Conservation (phyloP, 805 yeast species). For the Ogataea corticis region DNA sequence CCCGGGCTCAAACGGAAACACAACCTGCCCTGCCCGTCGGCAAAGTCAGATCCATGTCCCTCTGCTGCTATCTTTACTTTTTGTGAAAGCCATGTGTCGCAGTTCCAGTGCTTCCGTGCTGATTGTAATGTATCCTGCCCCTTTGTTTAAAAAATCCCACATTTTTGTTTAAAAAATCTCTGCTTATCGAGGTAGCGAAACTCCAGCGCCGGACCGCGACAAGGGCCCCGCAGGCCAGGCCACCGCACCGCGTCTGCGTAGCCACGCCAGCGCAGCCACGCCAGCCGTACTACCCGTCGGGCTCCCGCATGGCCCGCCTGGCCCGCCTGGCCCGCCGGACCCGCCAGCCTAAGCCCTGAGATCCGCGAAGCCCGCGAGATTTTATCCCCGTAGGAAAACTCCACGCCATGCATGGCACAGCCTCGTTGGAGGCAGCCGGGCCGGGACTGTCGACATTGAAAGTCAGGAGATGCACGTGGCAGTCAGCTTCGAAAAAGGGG, state of each 20-base stretch:
- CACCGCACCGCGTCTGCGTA: no score
- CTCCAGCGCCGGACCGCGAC: neutral
- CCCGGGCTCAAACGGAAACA: neutral
- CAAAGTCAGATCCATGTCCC: no score
- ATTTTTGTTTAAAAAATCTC: neutral
- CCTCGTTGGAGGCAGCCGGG: neutral
- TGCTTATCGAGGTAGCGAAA: constrained; percentile 3
- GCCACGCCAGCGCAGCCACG: no score
- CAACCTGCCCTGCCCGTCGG: neutral
- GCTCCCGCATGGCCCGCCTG: no score
- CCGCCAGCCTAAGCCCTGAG: neutral
- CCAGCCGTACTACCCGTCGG: no score
- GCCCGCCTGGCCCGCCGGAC: neutral
- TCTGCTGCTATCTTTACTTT: no score
- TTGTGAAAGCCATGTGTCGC: no score
- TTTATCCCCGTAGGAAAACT: neutral
- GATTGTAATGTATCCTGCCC: neutral
- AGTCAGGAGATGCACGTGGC: no score
- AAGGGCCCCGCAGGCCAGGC: neutral
- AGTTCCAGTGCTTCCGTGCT: constrained; percentile 4
- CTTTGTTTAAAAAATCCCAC: constrained; percentile 1
- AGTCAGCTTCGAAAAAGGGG: no score
- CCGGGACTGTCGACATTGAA: neutral
- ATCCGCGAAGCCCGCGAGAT: neutral
- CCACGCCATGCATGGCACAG: neutral